Conservation (phyloP, 768 basidiomycete genomes). For the Hygrophorus russula region DNA sequence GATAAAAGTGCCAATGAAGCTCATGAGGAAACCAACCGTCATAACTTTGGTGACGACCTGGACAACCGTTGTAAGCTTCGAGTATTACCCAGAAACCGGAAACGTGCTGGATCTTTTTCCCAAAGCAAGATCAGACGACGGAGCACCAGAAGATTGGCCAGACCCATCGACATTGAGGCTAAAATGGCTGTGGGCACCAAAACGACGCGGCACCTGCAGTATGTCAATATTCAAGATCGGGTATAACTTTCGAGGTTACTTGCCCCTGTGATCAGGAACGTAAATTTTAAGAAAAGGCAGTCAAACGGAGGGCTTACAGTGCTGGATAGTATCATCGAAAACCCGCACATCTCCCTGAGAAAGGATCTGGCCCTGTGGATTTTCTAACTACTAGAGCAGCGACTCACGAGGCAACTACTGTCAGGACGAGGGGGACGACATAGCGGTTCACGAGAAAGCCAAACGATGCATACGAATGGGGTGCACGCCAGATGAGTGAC, state of each 20-base stretch:
- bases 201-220: conserved; percentile 18
- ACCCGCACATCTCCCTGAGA: conserved; percentile 1
- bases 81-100: background rate
- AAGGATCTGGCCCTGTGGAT: background rate
- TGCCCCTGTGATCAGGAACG: background rate
- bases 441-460: conserved; percentile 25
- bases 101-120: conserved; percentile 18
- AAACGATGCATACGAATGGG: conserved; percentile 6
- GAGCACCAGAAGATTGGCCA: conserved; percentile 22
- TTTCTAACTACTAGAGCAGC: background rate
- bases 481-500: conserved; percentile 8
- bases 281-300: background rate
- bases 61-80: background rate
- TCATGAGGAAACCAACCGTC: conserved; percentile 16
- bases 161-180: conserved; percentile 17
- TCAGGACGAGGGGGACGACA: conserved; percentile 14
- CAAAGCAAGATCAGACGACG: conserved; percentile 23
- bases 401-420: conserved; percentile 17
- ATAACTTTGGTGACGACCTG: conserved; percentile 6
- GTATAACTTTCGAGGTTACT: background rate
- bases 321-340: background rate
- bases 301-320: background rate
- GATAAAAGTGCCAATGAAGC: conserved; percentile 13
- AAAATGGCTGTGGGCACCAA: conserved; percentile 14
- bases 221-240: background rate